phyloP scores from a whole-genome alignment of 805 yeast species.

The Cyberlindnera bimundalis region DNA sequence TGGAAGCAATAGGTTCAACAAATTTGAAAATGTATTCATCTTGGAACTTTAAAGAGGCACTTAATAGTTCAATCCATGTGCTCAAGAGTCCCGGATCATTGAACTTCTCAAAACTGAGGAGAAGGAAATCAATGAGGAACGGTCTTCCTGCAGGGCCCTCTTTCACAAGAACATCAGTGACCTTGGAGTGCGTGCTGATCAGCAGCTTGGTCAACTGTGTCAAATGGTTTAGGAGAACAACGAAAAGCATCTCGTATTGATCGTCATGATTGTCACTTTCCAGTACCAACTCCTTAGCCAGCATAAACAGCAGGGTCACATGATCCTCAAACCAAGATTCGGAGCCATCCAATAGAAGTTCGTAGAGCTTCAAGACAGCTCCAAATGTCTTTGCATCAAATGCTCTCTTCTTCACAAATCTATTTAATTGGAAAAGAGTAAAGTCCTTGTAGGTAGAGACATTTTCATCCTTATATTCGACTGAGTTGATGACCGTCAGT shows the following conservation, averaged over 20 bases:
- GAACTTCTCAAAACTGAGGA: conserved; percentile 23
- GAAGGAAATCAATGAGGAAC: conserved; percentile 23
- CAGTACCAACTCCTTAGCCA: conserved; percentile 28
- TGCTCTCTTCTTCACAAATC: conserved; percentile 39
- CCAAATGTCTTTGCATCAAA: conserved; percentile 38
- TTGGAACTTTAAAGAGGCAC: conserved; percentile 23
- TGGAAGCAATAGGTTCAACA: conserved; percentile 22
- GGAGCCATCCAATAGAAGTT: conserved; percentile 50
- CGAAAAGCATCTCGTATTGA: conserved; percentile 21
- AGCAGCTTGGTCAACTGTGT: conserved; percentile 20
- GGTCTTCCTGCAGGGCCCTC: conserved; percentile 16
- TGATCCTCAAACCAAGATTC: conserved; percentile 49
- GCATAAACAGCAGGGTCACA: conserved; percentile 39
- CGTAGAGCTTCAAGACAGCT: conserved; percentile 42
- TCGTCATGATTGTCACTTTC: conserved; percentile 9
- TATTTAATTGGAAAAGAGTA: conserved; percentile 42
- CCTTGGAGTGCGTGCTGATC: conserved; percentile 18
- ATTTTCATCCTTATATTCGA: conserved; percentile 41
- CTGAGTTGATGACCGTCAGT: conserved; percentile 50
- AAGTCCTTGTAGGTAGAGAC: conserved; percentile 61
- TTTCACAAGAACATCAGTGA: conserved; percentile 16
- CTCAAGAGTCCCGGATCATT: conserved; percentile 21
- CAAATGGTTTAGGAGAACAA: conserved; percentile 25
- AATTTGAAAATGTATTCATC: conserved; percentile 26
- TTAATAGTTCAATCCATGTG: conserved; percentile 21